These are phyloP conservation scores for Epichloe festucae DNA, from an alignment of 2,329 filamentous ascomycete species.

Conservation along the genomic window DNA sequence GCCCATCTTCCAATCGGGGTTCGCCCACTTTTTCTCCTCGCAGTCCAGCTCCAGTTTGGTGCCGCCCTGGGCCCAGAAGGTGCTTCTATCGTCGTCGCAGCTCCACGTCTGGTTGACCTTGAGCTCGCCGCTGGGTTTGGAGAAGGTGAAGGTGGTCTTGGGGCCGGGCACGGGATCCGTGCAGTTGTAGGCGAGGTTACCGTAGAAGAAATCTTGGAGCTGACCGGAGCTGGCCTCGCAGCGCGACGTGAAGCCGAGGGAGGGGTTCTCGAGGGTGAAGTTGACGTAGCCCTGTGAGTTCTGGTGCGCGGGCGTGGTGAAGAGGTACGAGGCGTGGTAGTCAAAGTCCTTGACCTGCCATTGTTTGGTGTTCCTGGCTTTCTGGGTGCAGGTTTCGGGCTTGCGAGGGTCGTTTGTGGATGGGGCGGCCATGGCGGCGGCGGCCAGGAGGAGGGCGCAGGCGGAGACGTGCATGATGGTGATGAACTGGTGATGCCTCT, in stretches of 20 bases:
- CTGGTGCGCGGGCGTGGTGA: constrained; percentile 38
- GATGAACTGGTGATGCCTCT: not conserved
- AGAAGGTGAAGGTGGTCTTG: constrained; percentile 30
- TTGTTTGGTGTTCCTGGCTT: constrained; percentile 9
- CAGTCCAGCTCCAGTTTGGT: constrained; percentile 17
- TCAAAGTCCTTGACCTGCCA: constrained; percentile 33
- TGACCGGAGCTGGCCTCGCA: constrained; percentile 30
- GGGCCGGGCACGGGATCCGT: constrained; percentile 14
- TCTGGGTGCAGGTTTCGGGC: constrained; percentile 9
- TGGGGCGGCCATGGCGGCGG: constrained; percentile 13
- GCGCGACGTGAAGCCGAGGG: constrained; percentile 20
- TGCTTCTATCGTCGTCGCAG: constrained; percentile 27
- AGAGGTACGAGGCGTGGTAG: constrained; percentile 35
- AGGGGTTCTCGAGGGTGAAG: constrained; percentile 37
- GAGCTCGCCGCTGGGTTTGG: constrained; percentile 22
- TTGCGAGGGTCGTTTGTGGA: constrained; percentile 3
- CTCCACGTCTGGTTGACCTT: constrained; percentile 36
- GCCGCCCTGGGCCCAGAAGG: constrained; percentile 17
- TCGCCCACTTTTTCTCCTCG: constrained; percentile 15
- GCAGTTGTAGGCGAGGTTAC: constrained; percentile 31
- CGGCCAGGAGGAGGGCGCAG: constrained; percentile 12
- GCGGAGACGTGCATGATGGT: constrained; percentile 9
- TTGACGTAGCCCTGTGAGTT: constrained; percentile 32
- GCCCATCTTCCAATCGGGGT: constrained; percentile 19
- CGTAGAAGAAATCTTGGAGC: constrained; percentile 38